These are phyloP conservation scores for Labyrinthula sp. DNA, from an alignment of 352 stramenopile species.

Conservation along the genomic window DNA sequence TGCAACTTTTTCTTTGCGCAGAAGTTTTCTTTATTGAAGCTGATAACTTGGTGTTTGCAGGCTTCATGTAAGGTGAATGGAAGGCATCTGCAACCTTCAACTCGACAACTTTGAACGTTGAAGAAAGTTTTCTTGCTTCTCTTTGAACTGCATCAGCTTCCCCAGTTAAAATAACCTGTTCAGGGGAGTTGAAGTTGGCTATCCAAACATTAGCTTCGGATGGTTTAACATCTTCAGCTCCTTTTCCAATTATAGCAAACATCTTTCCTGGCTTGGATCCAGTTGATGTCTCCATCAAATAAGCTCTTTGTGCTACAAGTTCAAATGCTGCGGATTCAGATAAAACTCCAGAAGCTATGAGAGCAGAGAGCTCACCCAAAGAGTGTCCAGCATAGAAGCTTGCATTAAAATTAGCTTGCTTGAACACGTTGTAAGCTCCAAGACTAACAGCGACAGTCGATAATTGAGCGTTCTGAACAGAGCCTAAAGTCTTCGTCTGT, in stretches of 20 bases:
- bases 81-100: conserved; percentile 10
- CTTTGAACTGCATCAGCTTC: neutral
- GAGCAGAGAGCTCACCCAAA: conserved; percentile 12
- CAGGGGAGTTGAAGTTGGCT: conserved; percentile 21
- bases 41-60: conserved; percentile 3
- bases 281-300: conserved; percentile 8
- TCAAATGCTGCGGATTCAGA: conserved; percentile 4
- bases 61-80: conserved; percentile 17
- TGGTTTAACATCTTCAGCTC: conserved; percentile 12
- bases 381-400: conserved; percentile 14
- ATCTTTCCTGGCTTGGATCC: conserved; percentile 9
- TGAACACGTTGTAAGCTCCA: conserved; percentile 17
- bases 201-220: conserved; percentile 4
- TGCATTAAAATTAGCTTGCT: conserved; percentile 11
- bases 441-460: conserved; percentile 8
- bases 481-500: conserved; percentile 11
- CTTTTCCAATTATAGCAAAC: conserved; percentile 7
- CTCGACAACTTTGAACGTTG: conserved; percentile 10
- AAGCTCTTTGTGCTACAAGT: conserved; percentile 8
- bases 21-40: neutral
- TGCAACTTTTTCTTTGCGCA: neutral
- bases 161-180: conserved; percentile 12
- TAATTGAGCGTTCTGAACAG: conserved; percentile 6
- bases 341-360: conserved; percentile 8
- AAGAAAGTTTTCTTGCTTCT: too few species aligned